Conservation (phyloP, 768 basidiomycete genomes). For the Rhodosporidiobolus odoratus region DNA sequence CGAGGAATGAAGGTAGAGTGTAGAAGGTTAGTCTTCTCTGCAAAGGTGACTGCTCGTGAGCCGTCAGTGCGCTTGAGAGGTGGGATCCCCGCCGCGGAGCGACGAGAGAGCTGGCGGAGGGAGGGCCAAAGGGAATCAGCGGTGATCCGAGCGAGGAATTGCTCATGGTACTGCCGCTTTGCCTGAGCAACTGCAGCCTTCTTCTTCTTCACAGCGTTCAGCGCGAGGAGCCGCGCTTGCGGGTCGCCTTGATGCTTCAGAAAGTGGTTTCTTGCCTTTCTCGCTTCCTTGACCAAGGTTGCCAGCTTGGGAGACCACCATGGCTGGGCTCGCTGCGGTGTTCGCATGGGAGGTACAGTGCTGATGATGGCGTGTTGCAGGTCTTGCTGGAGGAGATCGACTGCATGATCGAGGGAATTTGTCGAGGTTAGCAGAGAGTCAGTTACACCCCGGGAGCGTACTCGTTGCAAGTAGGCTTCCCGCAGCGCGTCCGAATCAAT, state of each 20-base stretch:
- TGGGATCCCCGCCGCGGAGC: background rate
- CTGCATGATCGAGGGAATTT: too few relatives aligned
- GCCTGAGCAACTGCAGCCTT: background rate
- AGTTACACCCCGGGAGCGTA: too few relatives aligned
- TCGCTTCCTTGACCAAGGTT: background rate
- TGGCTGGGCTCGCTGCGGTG: too few relatives aligned
- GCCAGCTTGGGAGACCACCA: too few relatives aligned
- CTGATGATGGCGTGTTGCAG: too few relatives aligned
- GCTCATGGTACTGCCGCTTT: background rate
- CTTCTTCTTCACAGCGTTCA: background rate
- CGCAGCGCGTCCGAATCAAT: background rate
- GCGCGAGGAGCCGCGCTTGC: background rate
- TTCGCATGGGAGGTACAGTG: too few relatives aligned
- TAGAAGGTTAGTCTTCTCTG: background rate
- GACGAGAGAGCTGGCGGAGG: background rate
- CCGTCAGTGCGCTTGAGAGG: background rate
- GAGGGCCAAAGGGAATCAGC: background rate
- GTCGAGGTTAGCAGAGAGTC: too few relatives aligned
- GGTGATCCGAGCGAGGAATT: background rate
- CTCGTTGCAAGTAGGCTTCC: too few relatives aligned
- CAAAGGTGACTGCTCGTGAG: background rate
- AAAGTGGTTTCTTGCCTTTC: background rate
- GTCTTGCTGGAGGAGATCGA: too few relatives aligned
- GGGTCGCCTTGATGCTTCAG: background rate
- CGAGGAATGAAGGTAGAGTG: background rate